These are phyloP conservation scores for Tuber melanosporum DNA, from an alignment of 495 filamentous ascomycete species.

Conservation along the genomic window DNA sequence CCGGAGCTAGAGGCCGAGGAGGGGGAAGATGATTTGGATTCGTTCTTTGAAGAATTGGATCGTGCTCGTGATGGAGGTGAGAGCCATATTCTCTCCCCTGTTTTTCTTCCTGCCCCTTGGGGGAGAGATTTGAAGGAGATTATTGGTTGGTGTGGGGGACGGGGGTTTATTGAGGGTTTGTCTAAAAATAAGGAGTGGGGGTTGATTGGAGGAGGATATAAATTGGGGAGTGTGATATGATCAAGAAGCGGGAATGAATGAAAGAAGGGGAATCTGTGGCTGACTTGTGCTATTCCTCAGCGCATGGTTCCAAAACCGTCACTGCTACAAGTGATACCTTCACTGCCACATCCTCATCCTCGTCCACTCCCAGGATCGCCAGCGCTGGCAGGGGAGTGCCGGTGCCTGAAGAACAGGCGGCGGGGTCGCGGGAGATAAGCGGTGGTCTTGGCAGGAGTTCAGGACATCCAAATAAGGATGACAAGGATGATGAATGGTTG, in stretches of 20 bases:
- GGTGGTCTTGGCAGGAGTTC: slow-evolving; percentile 32
- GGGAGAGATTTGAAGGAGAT: slow-evolving; percentile 11
- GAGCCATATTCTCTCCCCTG: slow-evolving; percentile 14
- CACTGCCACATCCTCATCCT: slow-evolving; percentile 1
- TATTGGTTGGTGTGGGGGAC: slow-evolving; percentile 23
- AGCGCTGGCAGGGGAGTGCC: background rate
- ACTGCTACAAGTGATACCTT: background rate
- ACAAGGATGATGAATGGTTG: slow-evolving; percentile 36
- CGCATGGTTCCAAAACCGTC: background rate
- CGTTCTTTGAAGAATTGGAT: slow-evolving; percentile 36
- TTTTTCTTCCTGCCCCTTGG: slow-evolving; percentile 13
- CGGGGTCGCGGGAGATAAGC: slow-evolving; percentile 31
- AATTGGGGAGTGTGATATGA: background rate
- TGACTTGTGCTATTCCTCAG: background rate
- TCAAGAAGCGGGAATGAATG: background rate
- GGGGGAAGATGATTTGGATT: slow-evolving; percentile 36
- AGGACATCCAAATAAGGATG: slow-evolving; percentile 22
- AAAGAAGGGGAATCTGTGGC: background rate
- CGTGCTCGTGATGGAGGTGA: slow-evolving; percentile 21
- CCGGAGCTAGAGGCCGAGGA: slow-evolving; percentile 7
- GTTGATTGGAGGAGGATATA: background rate
- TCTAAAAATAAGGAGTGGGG: background rate
- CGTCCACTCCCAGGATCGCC: background rate
- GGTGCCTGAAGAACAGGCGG: slow-evolving; percentile 14
- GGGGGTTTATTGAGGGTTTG: background rate